A percentile compares a stretch with the other conserved stretches of the same genome.
phyloP scores from a whole-genome alignment of 495 filamentous ascomycete genomes.

The Penicillium silybi region DNA sequence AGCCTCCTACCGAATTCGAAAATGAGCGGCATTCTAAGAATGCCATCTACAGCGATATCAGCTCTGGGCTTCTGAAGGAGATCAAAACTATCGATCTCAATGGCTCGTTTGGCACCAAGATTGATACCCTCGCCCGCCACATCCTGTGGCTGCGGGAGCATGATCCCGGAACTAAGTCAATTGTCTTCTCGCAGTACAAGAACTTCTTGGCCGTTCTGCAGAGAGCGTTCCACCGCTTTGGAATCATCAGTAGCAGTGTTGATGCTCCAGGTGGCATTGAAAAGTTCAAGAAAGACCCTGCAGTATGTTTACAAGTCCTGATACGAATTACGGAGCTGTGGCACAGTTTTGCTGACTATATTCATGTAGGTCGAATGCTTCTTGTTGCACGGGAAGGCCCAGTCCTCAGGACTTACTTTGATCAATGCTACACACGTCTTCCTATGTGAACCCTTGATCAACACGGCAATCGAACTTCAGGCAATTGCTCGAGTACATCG shows the following conservation, averaged over 20 bases:
- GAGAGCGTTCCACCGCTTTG: conserved; percentile 59
- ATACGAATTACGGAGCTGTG: not conserved
- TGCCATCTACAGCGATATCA: conserved; percentile 75
- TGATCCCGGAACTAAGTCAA: conserved; percentile 83
- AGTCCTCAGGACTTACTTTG: conserved; percentile 83
- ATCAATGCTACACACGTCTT: conserved; percentile 94
- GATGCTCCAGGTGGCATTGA: conserved; percentile 59
- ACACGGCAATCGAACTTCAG: conserved; percentile 89
- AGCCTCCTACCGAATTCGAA: conserved; percentile 23
- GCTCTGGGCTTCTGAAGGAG: conserved; percentile 61
- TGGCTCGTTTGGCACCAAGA: conserved; percentile 79
- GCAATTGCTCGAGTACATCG: conserved; percentile 91
- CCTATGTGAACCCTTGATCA: conserved; percentile 87
- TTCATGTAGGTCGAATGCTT: conserved; percentile 65
- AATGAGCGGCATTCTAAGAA: conserved; percentile 30
- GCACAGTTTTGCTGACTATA: not conserved
- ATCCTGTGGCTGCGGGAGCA: conserved; percentile 77
- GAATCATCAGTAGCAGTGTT: conserved; percentile 68
- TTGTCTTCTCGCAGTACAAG: conserved; percentile 85
- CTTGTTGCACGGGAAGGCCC: conserved; percentile 80
- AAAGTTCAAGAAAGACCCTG: conserved; percentile 70
- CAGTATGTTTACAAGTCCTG: conserved; percentile 27
- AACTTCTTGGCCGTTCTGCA: conserved; percentile 75
- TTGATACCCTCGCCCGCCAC: conserved; percentile 78
- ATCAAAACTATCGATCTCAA: conserved; percentile 80